A percentile compares a stretch with the other conserved stretches of the same genome.
These are phyloP conservation scores for Syzygium malaccense DNA, from an alignment of 441 rosid genomes.

Conservation along the genomic window DNA sequence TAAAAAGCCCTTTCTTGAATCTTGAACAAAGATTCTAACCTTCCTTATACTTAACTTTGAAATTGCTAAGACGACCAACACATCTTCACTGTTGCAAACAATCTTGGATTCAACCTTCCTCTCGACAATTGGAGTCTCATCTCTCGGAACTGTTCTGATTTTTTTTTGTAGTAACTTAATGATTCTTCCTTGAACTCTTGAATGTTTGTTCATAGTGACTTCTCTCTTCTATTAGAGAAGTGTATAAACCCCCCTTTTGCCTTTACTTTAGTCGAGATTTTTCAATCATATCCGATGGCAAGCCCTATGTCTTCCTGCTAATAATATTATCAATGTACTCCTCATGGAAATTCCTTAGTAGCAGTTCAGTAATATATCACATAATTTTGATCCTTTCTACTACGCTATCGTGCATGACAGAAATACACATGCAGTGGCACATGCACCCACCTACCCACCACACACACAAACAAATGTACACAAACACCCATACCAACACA, in stretches of 20 bases:
- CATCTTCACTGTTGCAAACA: slow-evolving; percentile 7
- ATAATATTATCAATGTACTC: background rate
- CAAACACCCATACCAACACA: background rate
- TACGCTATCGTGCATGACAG: background rate
- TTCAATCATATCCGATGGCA: background rate
- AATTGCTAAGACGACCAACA: slow-evolving; percentile 23
- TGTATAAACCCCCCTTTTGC: background rate
- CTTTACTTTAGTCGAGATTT: background rate
- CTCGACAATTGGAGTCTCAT: background rate
- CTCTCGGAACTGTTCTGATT: background rate
- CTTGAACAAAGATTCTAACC: slow-evolving; percentile 16
- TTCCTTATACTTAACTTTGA: slow-evolving; percentile 29
- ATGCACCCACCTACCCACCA: background rate
- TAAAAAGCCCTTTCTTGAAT: slow-evolving; percentile 9
- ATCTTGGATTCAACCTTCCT: slow-evolving; percentile 21
- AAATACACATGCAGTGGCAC: background rate
- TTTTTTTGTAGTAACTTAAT: background rate
- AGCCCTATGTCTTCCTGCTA: background rate
- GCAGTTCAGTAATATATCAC: background rate
- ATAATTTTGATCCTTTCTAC: background rate
- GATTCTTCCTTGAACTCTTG: background rate
- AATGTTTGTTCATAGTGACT: background rate
- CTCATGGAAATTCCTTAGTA: background rate
- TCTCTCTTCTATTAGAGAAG: background rate
- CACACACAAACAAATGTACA: background rate